These are phyloP conservation scores for Gelatoporia subvermispora DNA, from an alignment of 768 basidiomycete genomes.

Conservation along the genomic window DNA sequence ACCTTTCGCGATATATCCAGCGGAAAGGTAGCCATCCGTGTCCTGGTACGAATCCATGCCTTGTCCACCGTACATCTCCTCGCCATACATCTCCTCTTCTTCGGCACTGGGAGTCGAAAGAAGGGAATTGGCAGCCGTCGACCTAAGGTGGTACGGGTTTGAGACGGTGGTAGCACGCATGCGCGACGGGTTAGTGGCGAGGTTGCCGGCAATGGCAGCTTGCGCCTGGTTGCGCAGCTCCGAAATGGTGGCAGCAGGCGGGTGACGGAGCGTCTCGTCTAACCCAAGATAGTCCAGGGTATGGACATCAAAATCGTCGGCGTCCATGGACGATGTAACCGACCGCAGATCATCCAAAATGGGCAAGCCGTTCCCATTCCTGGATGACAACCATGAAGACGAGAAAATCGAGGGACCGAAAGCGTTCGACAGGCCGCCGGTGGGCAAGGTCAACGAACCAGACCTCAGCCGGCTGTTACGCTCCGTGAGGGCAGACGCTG, in stretches of 20 bases:
- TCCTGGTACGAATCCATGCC: constrained; percentile 59
- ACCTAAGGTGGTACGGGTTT: constrained; percentile 76
- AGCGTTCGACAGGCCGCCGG: constrained; percentile 67
- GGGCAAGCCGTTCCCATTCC: constrained; percentile 55
- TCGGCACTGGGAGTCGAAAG: constrained; percentile 57
- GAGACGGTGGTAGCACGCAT: constrained; percentile 90
- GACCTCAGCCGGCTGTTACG: constrained; percentile 84
- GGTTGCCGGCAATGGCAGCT: constrained; percentile 81
- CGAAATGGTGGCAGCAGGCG: constrained; percentile 84
- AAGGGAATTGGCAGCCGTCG: constrained; percentile 55
- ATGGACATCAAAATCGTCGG: constrained; percentile 87
- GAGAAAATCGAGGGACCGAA: constrained; percentile 89
- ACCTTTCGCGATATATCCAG: constrained; percentile 63
- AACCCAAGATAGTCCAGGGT: constrained; percentile 96
- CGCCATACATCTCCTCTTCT: constrained; percentile 72
- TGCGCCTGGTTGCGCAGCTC: constrained; percentile 89
- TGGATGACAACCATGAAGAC: constrained; percentile 77
- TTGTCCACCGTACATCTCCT: constrained; percentile 52
- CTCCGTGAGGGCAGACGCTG: constrained; percentile 49
- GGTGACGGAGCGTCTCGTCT: constrained; percentile 70
- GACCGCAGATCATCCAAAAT: constrained; percentile 79
- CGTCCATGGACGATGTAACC: constrained; percentile 63
- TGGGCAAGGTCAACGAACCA: constrained; percentile 85
- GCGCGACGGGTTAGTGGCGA: constrained; percentile 69
- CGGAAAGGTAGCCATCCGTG: constrained; percentile 46